These are phyloP conservation scores for Acidomyces sp. DNA, from an alignment of 495 filamentous ascomycete genomes.

Conservation along the genomic window DNA sequence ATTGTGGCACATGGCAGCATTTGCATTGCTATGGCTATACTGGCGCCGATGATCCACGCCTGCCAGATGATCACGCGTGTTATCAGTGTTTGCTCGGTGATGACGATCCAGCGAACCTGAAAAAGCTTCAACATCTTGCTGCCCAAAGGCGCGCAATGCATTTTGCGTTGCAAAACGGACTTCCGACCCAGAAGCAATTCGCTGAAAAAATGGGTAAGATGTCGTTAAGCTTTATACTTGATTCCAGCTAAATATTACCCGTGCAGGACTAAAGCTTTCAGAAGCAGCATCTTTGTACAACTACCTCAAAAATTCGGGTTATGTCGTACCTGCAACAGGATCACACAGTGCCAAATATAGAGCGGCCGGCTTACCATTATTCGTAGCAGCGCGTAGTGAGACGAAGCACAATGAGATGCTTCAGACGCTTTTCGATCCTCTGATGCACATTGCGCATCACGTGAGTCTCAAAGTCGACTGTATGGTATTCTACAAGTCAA, in stretches of 20 bases:
- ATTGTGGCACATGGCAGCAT: conserved; percentile 38
- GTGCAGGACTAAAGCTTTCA: not conserved
- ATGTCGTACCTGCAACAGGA: conserved; percentile 24
- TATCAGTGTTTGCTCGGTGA: conserved; percentile 36
- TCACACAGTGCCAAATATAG: conserved; percentile 24
- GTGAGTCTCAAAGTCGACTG: too few species aligned
- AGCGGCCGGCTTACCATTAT: conserved; percentile 22
- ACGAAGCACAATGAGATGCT: conserved; percentile 16
- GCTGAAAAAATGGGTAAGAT: conserved; percentile 19
- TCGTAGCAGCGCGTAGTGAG: conserved; percentile 19
- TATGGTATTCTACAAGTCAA: too few species aligned
- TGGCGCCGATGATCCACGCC: conserved; percentile 21
- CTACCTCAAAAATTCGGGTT: conserved; percentile 24
- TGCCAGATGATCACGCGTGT: conserved; percentile 34
- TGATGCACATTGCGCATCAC: conserved; percentile 30
- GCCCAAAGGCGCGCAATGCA: conserved; percentile 25
- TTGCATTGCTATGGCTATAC: conserved; percentile 37
- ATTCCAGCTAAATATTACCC: not conserved
- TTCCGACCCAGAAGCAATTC: conserved; percentile 17
- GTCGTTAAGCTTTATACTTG: not conserved
- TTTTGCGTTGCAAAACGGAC: conserved; percentile 14
- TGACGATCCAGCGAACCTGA: conserved; percentile 23
- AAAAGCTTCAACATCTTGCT: conserved; percentile 26
- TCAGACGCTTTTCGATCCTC: conserved; percentile 29
- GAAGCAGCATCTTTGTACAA: conserved; percentile 20